Base-by-base conservation (phyloP, 202 grass and related monocot genomes). In the Brachypodium distachyon region DNA sequence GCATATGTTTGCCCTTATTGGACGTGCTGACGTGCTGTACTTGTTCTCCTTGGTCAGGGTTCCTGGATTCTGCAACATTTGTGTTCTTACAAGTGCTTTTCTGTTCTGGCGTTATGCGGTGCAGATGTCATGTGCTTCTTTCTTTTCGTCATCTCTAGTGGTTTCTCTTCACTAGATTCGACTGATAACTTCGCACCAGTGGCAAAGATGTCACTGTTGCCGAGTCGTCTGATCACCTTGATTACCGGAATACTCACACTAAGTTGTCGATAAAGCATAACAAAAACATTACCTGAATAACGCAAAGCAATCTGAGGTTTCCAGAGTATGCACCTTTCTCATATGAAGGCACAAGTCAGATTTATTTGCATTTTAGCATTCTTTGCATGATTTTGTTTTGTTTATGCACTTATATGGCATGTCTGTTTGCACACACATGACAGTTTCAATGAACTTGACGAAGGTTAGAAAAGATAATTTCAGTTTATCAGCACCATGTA, bases 141-240 rank as follows among this genome's bases (percentile, higher is more conserved):
- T n/a, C n/a, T n/a, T n/a, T n/a, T n/a, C n/a, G n/a, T n/a, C n/a
- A n/a, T n/a, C n/a, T n/a, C n/a, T n/a, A n/a, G n/a, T n/a, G n/a
- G n/a, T n/a, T n/a, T 58, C 40, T 90, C 87, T 83, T 81, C 19
- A 70, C 92, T 96, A 49, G 81, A 85, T 21, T 88, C 90, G 53
- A 96, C 92, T 72, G 89, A 87, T 50, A 96, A 77, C 67, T 90
- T 96, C 6, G 93, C 93, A 53, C 89, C 93, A 77, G 87, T 86
- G 81, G 82, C 84, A 86, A 89, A 96, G 77, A 96, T 96, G 46
- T 86, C 93, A 86, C 93, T 96, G 70, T 96, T 96, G 29, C 90
- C 89, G 12, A 96, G 87, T 42, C 93, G 84, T 14, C 89, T 89
- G 59, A 96, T 88, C 49, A 96, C 77, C 93, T 96, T 62, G 21